Conservation (phyloP, 2,329 filamentous ascomycete species). For the Triangularia verruculosa region DNA sequence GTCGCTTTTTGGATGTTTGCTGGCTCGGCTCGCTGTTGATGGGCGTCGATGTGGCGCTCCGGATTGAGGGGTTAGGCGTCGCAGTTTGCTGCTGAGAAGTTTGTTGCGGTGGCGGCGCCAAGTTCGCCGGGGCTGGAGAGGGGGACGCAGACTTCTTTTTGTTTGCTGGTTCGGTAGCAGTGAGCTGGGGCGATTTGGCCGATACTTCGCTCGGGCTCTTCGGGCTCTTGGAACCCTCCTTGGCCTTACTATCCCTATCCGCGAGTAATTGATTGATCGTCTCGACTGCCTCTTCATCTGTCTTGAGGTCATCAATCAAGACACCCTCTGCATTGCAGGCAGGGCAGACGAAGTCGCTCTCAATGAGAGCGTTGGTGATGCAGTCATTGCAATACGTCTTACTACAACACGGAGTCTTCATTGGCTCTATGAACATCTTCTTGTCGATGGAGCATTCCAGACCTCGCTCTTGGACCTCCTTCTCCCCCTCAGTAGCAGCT, state of each 20-base stretch:
- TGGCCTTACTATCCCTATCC: constrained; percentile 44
- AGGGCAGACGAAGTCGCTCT: constrained; percentile 96
- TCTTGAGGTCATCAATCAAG: constrained; percentile 83
- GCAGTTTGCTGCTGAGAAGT: constrained; percentile 30
- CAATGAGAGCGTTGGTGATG: constrained; percentile 98
- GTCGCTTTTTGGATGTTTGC: constrained; percentile 67
- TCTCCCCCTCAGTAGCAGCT: constrained; percentile 71
- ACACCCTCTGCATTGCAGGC: constrained; percentile 88
- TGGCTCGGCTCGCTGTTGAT: constrained; percentile 25
- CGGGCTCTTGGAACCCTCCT: constrained; percentile 47
- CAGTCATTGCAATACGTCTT: constrained; percentile 99
- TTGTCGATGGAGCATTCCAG: constrained; percentile 95
- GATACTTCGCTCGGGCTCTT: constrained; percentile 40
- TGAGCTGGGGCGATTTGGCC: constrained; percentile 34
- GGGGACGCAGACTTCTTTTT: constrained; percentile 34
- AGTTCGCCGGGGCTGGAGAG: constrained; percentile 28
- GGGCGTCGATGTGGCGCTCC: constrained; percentile 31
- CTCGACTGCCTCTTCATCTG: constrained; percentile 73
- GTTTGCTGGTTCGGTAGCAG: constrained; percentile 37
- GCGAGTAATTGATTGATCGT: constrained; percentile 73
- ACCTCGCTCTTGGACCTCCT: constrained; percentile 82
- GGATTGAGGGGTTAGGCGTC: constrained; percentile 27
- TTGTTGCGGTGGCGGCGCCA: constrained; percentile 17
- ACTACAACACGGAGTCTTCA: constrained; percentile 97
- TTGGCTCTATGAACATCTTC: constrained; percentile 96